Evolutionary conservation across 2,329 filamentous ascomycete species (phyloP).

Genomic region (Penicillium sclerotigenum): DNA sequence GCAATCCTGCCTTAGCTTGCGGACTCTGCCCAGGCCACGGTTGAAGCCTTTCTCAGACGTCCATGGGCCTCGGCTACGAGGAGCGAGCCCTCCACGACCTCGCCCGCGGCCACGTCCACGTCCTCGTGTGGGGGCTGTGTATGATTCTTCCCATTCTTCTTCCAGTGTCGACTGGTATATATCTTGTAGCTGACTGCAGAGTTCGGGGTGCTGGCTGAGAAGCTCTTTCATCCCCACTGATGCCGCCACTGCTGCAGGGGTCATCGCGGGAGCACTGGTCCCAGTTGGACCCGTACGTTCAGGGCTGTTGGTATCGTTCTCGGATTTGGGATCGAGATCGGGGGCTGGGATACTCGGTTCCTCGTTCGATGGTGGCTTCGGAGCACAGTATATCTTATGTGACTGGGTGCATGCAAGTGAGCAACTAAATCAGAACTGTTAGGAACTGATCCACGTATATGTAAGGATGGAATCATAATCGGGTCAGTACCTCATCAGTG

Average conservation of each 20-base stretch:
- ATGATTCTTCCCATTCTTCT: constrained; percentile 40
- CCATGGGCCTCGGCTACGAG: constrained; percentile 37
- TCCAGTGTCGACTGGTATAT: constrained; percentile 43
- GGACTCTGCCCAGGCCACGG: constrained; percentile 40
- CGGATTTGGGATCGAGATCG: constrained; percentile 6
- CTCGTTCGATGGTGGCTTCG: constrained; percentile 24
- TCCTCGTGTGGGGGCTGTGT: constrained; percentile 20
- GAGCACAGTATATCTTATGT: constrained; percentile 44
- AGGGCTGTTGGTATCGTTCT: constrained; percentile 8
- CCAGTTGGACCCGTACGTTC: constrained; percentile 2
- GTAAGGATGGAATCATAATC: neutral
- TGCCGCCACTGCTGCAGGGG: constrained; percentile 20
- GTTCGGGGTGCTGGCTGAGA: constrained; percentile 37
- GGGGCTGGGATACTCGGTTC: constrained; percentile 12
- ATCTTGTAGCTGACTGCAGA: constrained; percentile 41
- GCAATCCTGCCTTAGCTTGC: constrained; percentile 37
- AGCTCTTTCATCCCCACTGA: constrained; percentile 39
- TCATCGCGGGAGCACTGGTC: neutral
- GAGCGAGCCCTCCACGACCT: constrained; percentile 25
- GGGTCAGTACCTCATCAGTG: constrained; percentile 35
- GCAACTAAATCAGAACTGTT: constrained; percentile 34
- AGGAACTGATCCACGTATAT: neutral
- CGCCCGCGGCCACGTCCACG: constrained; percentile 28
- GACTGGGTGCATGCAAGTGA: constrained; percentile 46
- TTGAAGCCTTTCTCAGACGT: constrained; percentile 45